A percentile compares a stretch with the other conserved stretches of the same genome.
phyloP scores from a whole-genome alignment of 2,329 filamentous ascomycete species.

The Fusarium sp. region DNA sequence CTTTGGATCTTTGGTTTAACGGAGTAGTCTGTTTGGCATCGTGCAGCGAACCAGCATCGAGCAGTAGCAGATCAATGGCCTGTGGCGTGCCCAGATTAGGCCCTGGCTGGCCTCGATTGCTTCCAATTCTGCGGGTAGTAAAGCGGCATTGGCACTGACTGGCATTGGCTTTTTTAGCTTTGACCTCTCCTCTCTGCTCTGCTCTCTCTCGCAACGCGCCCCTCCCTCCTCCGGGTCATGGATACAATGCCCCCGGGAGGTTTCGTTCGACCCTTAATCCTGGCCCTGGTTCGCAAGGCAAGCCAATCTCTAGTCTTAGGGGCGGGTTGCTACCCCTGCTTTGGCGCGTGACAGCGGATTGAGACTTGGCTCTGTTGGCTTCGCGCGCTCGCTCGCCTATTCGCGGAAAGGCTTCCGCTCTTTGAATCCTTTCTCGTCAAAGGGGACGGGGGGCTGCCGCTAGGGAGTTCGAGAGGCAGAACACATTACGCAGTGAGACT shows the following conservation, averaged over 20 bases:
- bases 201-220: slow-evolving; percentile 5
- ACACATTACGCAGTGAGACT: slow-evolving; percentile 1
- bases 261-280: slow-evolving; percentile 16
- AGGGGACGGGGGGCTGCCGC: slow-evolving; percentile 8
- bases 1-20: slow-evolving; percentile 31
- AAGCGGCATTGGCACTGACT: slow-evolving; percentile 32
- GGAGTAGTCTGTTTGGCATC: slow-evolving; percentile 20
- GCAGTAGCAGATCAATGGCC: slow-evolving; percentile 39
- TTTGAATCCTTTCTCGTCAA: slow-evolving; percentile 3
- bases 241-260: slow-evolving; percentile 27
- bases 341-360: slow-evolving; percentile 46
- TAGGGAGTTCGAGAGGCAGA: not conserved
- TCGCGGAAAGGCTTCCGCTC: slow-evolving; percentile 44
- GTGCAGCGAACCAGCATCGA: slow-evolving; percentile 37
- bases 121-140: slow-evolving; percentile 23
- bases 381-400: slow-evolving; percentile 47
- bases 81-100: slow-evolving; percentile 40
- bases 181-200: slow-evolving; percentile 11
- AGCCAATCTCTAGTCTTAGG: slow-evolving; percentile 20
- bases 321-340: slow-evolving; percentile 36
- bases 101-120: slow-evolving; percentile 46
- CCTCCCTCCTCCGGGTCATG: slow-evolving; percentile 7
- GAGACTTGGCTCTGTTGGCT: slow-evolving; percentile 26
- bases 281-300: slow-evolving; percentile 25
- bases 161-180: not conserved